A percentile compares a stretch with the other conserved stretches of the same genome.
phyloP scores from a whole-genome alignment of 1,284 basidiomycete genomes.

The Megacollybia platyphylla region DNA sequence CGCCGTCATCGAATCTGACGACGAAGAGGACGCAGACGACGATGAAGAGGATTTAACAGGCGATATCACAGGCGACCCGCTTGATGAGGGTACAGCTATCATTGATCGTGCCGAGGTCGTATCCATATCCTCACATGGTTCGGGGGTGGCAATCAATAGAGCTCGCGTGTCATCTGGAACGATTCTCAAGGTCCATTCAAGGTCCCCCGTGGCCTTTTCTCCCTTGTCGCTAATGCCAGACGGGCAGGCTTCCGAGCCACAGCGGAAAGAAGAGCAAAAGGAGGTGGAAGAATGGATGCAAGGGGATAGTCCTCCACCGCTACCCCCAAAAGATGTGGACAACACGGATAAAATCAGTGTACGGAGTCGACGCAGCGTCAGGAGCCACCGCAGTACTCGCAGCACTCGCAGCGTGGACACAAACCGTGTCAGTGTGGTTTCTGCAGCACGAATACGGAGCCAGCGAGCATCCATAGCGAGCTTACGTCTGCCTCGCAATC shows the following conservation, averaged over 20 bases:
- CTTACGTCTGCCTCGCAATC: neutral
- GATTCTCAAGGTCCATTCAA: neutral
- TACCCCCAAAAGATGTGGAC: neutral
- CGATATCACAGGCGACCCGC: neutral
- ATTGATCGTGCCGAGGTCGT: slow-evolving; percentile 3
- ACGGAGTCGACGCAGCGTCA: slow-evolving; percentile 17
- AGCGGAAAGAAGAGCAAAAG: neutral
- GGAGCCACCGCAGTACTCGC: slow-evolving; percentile 17
- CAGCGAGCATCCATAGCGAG: slow-evolving; percentile 41
- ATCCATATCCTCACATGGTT: neutral
- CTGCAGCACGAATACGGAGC: slow-evolving; percentile 47
- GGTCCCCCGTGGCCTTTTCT: neutral
- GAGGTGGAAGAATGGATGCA: neutral
- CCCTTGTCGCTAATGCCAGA: neutral
- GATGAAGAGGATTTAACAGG: neutral
- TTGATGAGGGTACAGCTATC: slow-evolving; percentile 1
- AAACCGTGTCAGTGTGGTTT: slow-evolving; percentile 28
- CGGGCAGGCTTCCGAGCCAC: neutral
- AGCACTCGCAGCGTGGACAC: slow-evolving; percentile 18
- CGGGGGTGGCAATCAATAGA: neutral
- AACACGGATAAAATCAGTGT: slow-evolving; percentile 18
- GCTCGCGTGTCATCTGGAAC: neutral
- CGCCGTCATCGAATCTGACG: slow-evolving; percentile 17
- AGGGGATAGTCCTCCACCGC: neutral
- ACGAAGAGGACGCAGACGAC: slow-evolving; percentile 4